A percentile compares a stretch with the other conserved stretches of the same genome.
phyloP scores from a whole-genome alignment of 176 grass and related monocot species.

The Paspalum vaginatum region DNA sequence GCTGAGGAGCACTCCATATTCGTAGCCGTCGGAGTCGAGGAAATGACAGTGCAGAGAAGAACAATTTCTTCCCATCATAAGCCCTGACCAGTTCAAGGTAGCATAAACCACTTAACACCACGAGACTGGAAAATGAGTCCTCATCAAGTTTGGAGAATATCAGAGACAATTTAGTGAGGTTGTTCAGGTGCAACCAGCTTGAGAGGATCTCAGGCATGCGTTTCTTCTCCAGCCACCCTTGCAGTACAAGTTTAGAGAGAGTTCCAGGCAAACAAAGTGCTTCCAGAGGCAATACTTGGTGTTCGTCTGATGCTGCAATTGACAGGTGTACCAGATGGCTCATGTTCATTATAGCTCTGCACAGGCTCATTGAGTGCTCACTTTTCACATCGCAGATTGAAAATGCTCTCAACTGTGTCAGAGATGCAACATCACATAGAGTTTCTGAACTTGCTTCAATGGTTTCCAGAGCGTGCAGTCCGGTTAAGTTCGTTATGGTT shows the following conservation, averaged over 20 bases:
- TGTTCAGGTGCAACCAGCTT: neutral
- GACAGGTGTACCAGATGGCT: too few relatives aligned
- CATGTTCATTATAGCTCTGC: neutral
- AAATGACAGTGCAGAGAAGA: too few relatives aligned
- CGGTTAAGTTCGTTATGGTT: neutral
- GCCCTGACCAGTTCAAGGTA: neutral
- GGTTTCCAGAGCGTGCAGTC: neutral
- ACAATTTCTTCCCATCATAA: neutral
- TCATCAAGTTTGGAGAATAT: constrained; percentile 24
- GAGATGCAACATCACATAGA: neutral
- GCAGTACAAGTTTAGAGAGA: neutral
- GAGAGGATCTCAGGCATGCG: constrained; percentile 23
- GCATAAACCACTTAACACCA: neutral
- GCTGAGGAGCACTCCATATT: too few relatives aligned
- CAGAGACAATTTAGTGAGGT: neutral
- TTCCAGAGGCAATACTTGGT: neutral
- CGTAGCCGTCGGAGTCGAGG: too few relatives aligned
- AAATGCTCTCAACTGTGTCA: neutral
- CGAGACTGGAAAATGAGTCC: constrained; percentile 2
- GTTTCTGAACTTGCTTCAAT: neutral
- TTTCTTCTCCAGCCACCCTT: constrained; percentile 10
- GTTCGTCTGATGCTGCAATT: too few relatives aligned
- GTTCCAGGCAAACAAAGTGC: neutral
- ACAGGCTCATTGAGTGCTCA: neutral
- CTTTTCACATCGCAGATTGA: neutral